Base-by-base conservation (phyloP, 2,329 filamentous ascomycete genomes). In the Colletotrichum sp. region DNA sequence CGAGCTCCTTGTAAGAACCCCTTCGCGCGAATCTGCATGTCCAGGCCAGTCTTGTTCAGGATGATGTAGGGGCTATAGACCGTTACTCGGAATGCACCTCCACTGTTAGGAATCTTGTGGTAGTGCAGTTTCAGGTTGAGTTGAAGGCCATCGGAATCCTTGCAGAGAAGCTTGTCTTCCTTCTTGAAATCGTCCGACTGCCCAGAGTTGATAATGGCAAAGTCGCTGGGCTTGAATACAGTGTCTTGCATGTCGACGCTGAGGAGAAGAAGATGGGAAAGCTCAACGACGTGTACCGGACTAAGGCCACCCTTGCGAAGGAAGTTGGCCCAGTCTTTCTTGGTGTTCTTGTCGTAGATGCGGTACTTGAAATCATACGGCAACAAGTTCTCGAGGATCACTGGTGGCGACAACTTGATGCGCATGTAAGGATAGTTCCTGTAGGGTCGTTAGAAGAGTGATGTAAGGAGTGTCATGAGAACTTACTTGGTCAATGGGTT, bases 281-380 rank as follows among this genome's bases (percentile, higher is more conserved):
- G 89, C 85, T 99, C 96, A 21, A 99, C 96, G 12, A 99, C 96
- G 82, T 99, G 97, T 0, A 99, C 96, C 1, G 98, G 98, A 83
- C 97, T 99, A 72, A 99, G 94, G 16, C 98, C 98, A 30, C 98
- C 97, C 84, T 98, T 99, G 73, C 97, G 93, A 63, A 99, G 87
- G 86, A 99, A 99, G 83, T 99, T 99, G 6, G 95, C 98, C 97
- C 97, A 99, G 83, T 99, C 97, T 83, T 98, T 98, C 88, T 96
- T 98, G 0, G 96, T 98, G 83, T 98, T 98, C 87, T 98, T 98
- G 87, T 99, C 97, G 82, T 99, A 99, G 71, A 99, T 99, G 71
- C 96, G 93, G 84, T 99, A 99, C 85, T 99, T 99, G 92, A 99
- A 99, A 85, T 99, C 97, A 82, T 97, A 99, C 0, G 97, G 97